Evolutionary conservation across 73 alveolate genomes (phyloP).

Genomic region (Paraurostyla sp.): DNA sequence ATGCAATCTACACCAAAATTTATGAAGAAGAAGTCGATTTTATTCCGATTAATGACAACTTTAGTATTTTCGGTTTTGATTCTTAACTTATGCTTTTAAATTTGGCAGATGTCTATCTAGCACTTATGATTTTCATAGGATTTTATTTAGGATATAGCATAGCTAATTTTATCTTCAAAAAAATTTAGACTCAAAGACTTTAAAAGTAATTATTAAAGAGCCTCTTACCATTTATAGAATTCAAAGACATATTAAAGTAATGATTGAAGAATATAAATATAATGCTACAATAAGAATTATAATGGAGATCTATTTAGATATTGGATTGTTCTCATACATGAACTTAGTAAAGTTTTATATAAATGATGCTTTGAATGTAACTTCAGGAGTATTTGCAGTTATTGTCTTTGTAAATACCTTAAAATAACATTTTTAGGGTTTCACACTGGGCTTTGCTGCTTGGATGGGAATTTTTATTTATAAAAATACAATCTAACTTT

Average conservation of each 20-base stretch:
- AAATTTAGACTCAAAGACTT: neutral
- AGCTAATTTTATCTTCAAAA: neutral
- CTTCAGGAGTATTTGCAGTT: constrained; percentile 15
- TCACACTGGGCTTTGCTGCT: neutral
- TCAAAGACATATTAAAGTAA: neutral
- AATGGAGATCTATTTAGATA: constrained; percentile 13
- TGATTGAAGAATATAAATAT: neutral
- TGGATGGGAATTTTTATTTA: neutral
- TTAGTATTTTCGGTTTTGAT: constrained; percentile 36
- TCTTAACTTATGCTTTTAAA: neutral
- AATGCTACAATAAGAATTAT: neutral
- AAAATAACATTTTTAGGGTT: neutral
- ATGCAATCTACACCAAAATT: neutral
- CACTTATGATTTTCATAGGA: constrained; percentile 14
- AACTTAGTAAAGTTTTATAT: neutral
- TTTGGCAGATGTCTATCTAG: constrained; percentile 18
- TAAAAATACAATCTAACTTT: neutral
- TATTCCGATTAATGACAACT: constrained; percentile 23
- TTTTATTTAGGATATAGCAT: neutral
- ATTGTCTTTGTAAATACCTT: neutral
- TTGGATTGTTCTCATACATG: constrained; percentile 11
- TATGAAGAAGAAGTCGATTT: neutral
- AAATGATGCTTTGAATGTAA: neutral
- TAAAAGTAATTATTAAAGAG: no score
- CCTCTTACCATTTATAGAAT: neutral